Evolutionary conservation across 2,329 filamentous ascomycete genomes (phyloP).

Genomic region (Rhytidhysteron rufulum): DNA sequence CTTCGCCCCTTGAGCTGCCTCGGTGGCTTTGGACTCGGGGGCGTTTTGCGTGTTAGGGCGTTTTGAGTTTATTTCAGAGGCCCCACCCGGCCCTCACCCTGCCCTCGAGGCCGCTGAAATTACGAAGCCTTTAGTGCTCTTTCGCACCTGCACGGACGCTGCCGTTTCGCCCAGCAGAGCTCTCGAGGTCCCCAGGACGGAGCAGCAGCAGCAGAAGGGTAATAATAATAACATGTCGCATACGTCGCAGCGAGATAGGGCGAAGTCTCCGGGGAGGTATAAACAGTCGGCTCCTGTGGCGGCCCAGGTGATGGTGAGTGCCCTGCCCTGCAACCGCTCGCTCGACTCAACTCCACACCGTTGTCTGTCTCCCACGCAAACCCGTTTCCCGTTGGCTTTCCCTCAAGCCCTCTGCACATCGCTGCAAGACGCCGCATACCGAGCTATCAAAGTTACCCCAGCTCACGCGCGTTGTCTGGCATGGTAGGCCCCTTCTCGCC

Average conservation of each 20-base stretch:
- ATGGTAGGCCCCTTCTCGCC: constrained; percentile 41
- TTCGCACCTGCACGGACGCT: constrained; percentile 22
- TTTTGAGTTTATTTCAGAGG: constrained; percentile 13
- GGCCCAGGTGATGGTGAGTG: constrained; percentile 41
- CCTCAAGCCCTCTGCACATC: constrained; percentile 25
- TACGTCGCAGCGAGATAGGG: constrained; percentile 32
- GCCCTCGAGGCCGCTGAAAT: constrained; percentile 3
- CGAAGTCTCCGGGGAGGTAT: constrained; percentile 33
- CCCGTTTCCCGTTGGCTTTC: constrained; percentile 11
- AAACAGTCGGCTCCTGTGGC: constrained; percentile 43
- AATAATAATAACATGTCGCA: constrained; percentile 41
- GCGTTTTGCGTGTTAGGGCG: constrained; percentile 12
- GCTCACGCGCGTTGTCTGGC: constrained; percentile 29
- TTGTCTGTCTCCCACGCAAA: constrained; percentile 16
- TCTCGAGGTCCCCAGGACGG: constrained; percentile 8
- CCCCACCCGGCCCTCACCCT: constrained; percentile 18
- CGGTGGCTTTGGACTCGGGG: constrained; percentile 8
- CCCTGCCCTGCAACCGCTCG: too few relatives aligned
- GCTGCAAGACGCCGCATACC: constrained; percentile 35
- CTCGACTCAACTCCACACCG: constrained; percentile 15
- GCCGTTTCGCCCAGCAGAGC: constrained; percentile 25
- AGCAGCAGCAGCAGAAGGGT: too few relatives aligned
- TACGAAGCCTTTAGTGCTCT: constrained; percentile 20
- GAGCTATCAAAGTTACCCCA: constrained; percentile 26
- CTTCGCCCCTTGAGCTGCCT: constrained; percentile 1